These are phyloP conservation scores for Melampsora americana DNA, from an alignment of 1,284 basidiomycete genomes.

Conservation along the genomic window DNA sequence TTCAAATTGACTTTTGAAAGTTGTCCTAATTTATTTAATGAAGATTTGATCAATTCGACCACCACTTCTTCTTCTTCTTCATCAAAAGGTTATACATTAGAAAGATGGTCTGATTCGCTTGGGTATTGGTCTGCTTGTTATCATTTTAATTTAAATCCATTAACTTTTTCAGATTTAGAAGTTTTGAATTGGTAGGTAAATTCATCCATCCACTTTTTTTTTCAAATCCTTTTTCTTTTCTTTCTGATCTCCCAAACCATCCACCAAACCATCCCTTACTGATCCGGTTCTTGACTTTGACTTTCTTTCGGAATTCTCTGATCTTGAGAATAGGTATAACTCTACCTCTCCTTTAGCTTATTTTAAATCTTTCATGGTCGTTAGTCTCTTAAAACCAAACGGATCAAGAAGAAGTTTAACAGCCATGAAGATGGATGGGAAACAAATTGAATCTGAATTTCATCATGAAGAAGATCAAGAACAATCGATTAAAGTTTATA, in stretches of 20 bases:
- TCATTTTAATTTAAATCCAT: constrained; percentile 12
- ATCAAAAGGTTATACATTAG: constrained; percentile 10
- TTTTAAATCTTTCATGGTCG: constrained; percentile 17
- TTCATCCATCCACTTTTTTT: background rate
- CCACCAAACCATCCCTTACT: background rate
- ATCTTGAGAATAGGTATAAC: constrained; percentile 19
- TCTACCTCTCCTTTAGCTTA: background rate
- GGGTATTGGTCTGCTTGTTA: constrained; percentile 28
- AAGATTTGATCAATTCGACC: too few relatives aligned
- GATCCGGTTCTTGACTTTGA: background rate
- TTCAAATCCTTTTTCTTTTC: background rate
- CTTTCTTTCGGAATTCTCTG: background rate
- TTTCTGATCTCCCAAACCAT: background rate
- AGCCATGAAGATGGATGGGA: background rate
- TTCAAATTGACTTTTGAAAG: constrained; percentile 2
- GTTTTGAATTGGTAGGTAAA: constrained; percentile 9
- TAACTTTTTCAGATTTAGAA: constrained; percentile 14
- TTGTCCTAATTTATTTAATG: background rate
- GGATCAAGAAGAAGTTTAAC: constrained; percentile 10
- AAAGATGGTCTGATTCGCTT: constrained; percentile 1
- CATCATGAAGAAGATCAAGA: background rate
- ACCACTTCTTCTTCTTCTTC: too few relatives aligned
- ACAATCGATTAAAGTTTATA: constrained; percentile 9
- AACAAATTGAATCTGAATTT: background rate
- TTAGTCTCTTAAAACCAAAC: constrained; percentile 9